phyloP scores from a whole-genome alignment of 1,284 basidiomycete genomes.

The Tetrapyrgos nigripes region DNA sequence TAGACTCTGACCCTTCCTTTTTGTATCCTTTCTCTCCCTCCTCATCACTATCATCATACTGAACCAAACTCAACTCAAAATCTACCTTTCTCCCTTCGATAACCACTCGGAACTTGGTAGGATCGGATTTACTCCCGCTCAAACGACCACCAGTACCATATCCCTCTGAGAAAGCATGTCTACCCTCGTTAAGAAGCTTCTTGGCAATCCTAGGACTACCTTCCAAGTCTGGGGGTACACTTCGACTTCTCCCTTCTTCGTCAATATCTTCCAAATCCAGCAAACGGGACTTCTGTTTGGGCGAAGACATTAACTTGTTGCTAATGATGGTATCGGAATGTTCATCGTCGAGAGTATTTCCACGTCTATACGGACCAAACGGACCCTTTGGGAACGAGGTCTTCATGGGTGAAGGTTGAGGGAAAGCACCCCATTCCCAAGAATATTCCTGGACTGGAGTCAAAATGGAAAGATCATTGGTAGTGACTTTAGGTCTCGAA shows the following conservation, averaged over 20 bases:
- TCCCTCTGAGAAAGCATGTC: slow-evolving; percentile 12
- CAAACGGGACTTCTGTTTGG: not conserved
- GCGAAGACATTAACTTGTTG: slow-evolving; percentile 12
- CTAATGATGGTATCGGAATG: slow-evolving; percentile 48
- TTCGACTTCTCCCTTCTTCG: slow-evolving; percentile 48
- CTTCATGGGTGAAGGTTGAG: slow-evolving; percentile 75
- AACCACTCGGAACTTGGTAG: slow-evolving; percentile 58
- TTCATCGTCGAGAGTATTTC: slow-evolving; percentile 22
- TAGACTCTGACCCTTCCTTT: slow-evolving; percentile 26
- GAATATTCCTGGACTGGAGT: slow-evolving; percentile 64
- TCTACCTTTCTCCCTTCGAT: slow-evolving; percentile 60
- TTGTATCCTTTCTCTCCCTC: slow-evolving; percentile 20
- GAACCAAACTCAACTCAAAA: slow-evolving; percentile 69
- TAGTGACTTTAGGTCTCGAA: slow-evolving; percentile 13
- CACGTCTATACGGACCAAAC: no score
- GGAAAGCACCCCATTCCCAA: slow-evolving; percentile 88
- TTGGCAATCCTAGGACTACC: slow-evolving; percentile 41
- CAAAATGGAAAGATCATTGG: slow-evolving; percentile 12
- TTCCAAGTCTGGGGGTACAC: slow-evolving; percentile 60
- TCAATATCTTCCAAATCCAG: slow-evolving; percentile 29
- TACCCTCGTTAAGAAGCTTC: slow-evolving; percentile 27
- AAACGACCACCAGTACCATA: slow-evolving; percentile 62
- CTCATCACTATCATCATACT: not conserved
- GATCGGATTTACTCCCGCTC: slow-evolving; percentile 55
- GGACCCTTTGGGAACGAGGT: slow-evolving; percentile 52